A percentile compares a stretch with the other conserved stretches of the same genome.
These are phyloP conservation scores for Omphalea diandra DNA, from an alignment of 441 rosid species.

Conservation along the genomic window DNA sequence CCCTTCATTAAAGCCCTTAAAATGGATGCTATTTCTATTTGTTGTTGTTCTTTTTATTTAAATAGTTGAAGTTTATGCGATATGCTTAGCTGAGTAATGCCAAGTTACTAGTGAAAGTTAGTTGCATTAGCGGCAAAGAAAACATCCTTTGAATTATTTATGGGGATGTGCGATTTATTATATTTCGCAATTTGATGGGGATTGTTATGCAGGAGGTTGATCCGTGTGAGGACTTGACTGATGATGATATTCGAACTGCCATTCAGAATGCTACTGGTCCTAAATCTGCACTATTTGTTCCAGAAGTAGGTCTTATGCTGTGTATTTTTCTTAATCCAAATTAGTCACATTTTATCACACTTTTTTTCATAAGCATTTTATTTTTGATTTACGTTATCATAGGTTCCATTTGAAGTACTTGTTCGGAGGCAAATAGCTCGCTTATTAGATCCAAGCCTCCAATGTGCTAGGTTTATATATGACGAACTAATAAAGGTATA, in stretches of 20 bases:
- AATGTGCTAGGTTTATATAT: slow-evolving; percentile 90
- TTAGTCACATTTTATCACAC: background rate
- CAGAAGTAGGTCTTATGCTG: slow-evolving; percentile 57
- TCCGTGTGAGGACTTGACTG: slow-evolving; percentile 93
- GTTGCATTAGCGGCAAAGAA: background rate
- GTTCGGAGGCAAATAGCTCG: slow-evolving; percentile 90
- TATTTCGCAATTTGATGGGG: slow-evolving; percentile 12
- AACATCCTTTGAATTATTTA: background rate
- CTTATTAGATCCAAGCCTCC: slow-evolving; percentile 90
- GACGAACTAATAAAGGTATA: slow-evolving; percentile 86
- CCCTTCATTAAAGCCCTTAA: background rate
- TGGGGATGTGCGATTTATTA: background rate
- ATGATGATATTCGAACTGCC: slow-evolving; percentile 88
- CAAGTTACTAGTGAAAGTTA: background rate
- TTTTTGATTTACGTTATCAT: background rate
- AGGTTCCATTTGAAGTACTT: slow-evolving; percentile 99
- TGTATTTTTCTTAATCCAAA: background rate
- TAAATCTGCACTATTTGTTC: slow-evolving; percentile 82
- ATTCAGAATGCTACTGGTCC: slow-evolving; percentile 99
- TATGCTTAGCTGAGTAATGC: background rate
- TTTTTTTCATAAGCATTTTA: background rate
- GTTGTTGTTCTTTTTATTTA: background rate
- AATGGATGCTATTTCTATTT: background rate
- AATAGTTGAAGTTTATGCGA: background rate
- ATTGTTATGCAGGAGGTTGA: slow-evolving; percentile 70